These are phyloP conservation scores for Leishmania tarentolae DNA, from an alignment of 208 protist genomes.

Conservation along the genomic window DNA sequence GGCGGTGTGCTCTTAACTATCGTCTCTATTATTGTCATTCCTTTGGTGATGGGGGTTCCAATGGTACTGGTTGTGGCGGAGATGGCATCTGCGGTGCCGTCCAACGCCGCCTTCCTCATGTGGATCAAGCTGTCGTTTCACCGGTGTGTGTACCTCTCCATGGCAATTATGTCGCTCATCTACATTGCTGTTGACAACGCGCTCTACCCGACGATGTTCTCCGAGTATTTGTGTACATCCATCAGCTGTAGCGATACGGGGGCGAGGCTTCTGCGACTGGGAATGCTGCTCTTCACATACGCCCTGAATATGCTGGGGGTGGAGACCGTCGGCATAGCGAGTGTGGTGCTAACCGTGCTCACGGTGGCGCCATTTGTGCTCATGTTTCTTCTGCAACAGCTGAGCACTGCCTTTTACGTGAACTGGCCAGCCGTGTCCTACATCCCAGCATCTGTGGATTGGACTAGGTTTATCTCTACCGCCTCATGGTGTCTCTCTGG, in stretches of 20 bases:
- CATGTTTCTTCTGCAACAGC: conserved; percentile 62
- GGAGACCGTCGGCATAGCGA: conserved; percentile 60
- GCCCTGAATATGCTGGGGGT: conserved; percentile 72
- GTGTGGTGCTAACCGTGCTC: conserved; percentile 56
- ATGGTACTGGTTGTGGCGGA: conserved; percentile 76
- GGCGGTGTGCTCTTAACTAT: conserved; percentile 73
- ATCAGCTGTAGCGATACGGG: conserved; percentile 34
- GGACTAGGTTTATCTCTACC: conserved; percentile 73
- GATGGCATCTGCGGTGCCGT: conserved; percentile 71
- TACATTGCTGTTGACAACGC: conserved; percentile 77
- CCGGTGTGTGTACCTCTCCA: conserved; percentile 64
- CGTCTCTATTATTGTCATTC: conserved; percentile 67
- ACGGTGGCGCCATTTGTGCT: conserved; percentile 68
- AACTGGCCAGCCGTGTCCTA: conserved; percentile 74
- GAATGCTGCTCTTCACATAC: conserved; percentile 57
- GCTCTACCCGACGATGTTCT: conserved; percentile 79
- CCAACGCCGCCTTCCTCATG: conserved; percentile 79
- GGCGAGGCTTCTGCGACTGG: conserved; percentile 38
- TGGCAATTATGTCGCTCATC: conserved; percentile 65
- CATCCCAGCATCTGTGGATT: conserved; percentile 62
- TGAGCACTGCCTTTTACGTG: conserved; percentile 59
- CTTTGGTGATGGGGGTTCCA: conserved; percentile 66
- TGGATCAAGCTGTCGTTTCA: conserved; percentile 73
- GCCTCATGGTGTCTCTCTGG: conserved; percentile 87
- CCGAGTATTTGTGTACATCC: conserved; percentile 72